phyloP scores from a whole-genome alignment of 495 filamentous ascomycete species.

The Wilcoxina mikolae region DNA sequence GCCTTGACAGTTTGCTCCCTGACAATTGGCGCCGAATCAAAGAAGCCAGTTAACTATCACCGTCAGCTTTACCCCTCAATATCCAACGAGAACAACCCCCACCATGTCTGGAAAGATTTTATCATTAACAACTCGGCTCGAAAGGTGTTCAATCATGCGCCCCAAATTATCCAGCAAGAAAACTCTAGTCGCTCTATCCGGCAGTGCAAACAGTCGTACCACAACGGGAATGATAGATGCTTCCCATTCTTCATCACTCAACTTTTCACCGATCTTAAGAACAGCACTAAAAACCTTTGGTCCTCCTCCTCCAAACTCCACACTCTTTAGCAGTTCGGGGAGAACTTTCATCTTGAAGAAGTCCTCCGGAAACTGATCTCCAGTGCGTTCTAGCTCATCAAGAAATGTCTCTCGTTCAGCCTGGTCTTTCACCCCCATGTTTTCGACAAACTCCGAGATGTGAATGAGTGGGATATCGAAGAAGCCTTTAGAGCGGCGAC shows the following conservation, averaged over 20 bases:
- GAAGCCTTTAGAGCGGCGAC: constrained; percentile 64
- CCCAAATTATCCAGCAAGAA: constrained; percentile 82
- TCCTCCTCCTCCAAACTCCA: constrained; percentile 92
- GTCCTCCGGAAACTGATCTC: constrained; percentile 89
- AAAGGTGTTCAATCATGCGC: constrained; percentile 75
- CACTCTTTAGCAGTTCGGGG: constrained; percentile 87
- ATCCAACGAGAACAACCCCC: constrained; percentile 32
- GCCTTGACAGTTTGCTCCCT: constrained; percentile 93
- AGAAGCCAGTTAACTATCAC: constrained; percentile 66
- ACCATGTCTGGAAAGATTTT: constrained; percentile 86
- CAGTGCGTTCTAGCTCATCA: constrained; percentile 67
- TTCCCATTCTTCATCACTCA: constrained; percentile 83
- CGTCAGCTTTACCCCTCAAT: constrained; percentile 18
- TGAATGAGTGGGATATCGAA: constrained; percentile 87
- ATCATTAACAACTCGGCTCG: constrained; percentile 83
- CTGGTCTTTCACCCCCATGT: constrained; percentile 72
- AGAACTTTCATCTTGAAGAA: constrained; percentile 96
- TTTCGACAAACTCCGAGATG: constrained; percentile 81
- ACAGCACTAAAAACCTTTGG: constrained; percentile 79
- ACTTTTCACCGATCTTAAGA: constrained; percentile 74
- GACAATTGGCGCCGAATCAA: constrained; percentile 76
- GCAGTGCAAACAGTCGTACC: constrained; percentile 74
- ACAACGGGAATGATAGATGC: constrained; percentile 69
- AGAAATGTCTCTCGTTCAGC: constrained; percentile 74
- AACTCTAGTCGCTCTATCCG: constrained; percentile 82